Percentiles rank a stretch among this genome's conserved stretches.
phyloP scores from a whole-genome alignment of 2,329 filamentous ascomycete genomes.

The Fonsecaea nubica region DNA sequence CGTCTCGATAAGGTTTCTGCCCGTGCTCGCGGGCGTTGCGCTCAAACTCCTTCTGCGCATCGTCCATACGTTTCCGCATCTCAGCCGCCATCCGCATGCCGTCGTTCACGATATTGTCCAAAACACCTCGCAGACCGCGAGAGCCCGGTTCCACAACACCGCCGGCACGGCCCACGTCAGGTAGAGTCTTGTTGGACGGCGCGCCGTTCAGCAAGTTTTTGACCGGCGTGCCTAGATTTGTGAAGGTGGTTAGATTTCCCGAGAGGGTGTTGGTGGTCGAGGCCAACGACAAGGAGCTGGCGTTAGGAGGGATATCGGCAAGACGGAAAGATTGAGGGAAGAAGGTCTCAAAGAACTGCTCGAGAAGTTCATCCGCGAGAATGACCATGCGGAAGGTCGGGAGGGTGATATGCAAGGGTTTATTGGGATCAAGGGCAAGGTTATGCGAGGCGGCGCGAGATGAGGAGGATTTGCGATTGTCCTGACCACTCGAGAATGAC shows the following conservation, averaged over 20 bases:
- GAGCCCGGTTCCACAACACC: conserved; percentile 69
- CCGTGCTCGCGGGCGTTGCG: conserved; percentile 74
- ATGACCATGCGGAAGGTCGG: conserved; percentile 99
- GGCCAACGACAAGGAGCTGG: conserved; percentile 48
- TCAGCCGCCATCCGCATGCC: conserved; percentile 96
- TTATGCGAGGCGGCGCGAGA: conserved; percentile 72
- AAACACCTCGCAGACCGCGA: conserved; percentile 84
- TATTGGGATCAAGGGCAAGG: conserved; percentile 86
- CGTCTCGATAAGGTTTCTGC: conserved; percentile 49
- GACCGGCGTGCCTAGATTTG: conserved; percentile 67
- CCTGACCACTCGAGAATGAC: conserved; percentile 6
- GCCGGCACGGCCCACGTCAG: conserved; percentile 53
- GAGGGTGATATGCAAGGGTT: conserved; percentile 92
- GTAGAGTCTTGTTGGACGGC: conserved; percentile 44
- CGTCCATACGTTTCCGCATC: conserved; percentile 90
- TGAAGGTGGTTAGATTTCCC: conserved; percentile 83
- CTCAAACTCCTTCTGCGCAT: conserved; percentile 90
- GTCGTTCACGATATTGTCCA: conserved; percentile 97
- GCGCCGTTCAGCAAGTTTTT: conserved; percentile 48
- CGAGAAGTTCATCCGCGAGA: conserved; percentile 90
- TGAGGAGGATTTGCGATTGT: conserved; percentile 21
- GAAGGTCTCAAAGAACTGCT: conserved; percentile 96
- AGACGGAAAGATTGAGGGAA: conserved; percentile 94
- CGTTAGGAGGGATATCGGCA: conserved; percentile 64
- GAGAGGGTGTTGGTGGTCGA: conserved; percentile 52